Evolutionary conservation across 2,329 filamentous ascomycete genomes (phyloP).

Genomic region (Colletotrichum tabaci): DNA sequence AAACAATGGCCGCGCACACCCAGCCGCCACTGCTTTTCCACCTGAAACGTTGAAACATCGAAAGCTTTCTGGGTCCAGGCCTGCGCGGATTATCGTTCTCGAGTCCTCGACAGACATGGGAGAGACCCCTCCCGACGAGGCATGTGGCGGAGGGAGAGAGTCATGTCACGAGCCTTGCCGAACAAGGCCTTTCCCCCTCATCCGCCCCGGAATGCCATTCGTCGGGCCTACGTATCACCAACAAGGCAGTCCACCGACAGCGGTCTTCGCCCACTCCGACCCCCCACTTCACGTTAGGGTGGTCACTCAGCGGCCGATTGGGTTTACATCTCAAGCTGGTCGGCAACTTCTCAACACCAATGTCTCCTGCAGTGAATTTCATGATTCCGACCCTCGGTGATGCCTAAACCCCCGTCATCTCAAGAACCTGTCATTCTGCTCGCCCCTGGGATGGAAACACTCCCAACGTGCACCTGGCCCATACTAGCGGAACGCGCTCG

Average conservation of each 20-base stretch:
- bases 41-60: conserved; percentile 42
- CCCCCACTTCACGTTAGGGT: conserved; percentile 30
- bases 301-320: background rate
- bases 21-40: conserved; percentile 26
- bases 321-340: background rate
- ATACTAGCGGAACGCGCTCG: conserved; percentile 21
- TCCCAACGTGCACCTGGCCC: conserved; percentile 19
- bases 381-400: background rate
- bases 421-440: background rate
- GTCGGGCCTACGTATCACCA: conserved; percentile 8
- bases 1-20: conserved; percentile 26
- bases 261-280: background rate
- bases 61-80: conserved; percentile 33
- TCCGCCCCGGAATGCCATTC: conserved; percentile 17
- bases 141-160: conserved; percentile 13
- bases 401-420: background rate
- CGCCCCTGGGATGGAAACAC: conserved; percentile 10
- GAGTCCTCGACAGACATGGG: conserved; percentile 29
- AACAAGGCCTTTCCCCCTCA: conserved; percentile 26
- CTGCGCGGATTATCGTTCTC: conserved; percentile 22
- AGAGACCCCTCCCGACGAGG: background rate
- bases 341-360: background rate
- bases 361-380: background rate
- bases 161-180: conserved; percentile 25
- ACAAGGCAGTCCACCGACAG: background rate